Conservation (phyloP, 352 stramenopile species). For the Phytophthora pistaciae region DNA sequence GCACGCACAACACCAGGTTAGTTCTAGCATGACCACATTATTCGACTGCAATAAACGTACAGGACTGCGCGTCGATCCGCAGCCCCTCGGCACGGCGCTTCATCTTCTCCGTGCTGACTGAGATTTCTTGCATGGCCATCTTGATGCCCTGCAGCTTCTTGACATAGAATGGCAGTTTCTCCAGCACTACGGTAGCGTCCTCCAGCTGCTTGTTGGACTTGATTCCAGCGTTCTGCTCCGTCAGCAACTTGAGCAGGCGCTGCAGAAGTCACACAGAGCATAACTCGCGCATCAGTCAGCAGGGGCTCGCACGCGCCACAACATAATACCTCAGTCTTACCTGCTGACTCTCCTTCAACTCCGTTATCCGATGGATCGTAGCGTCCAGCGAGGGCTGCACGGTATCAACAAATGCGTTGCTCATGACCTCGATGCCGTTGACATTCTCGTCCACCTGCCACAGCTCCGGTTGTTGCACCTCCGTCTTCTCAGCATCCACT, state of each 20-base stretch:
- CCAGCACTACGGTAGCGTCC: constrained; percentile 67
- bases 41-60: constrained; percentile 44
- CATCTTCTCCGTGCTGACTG: constrained; percentile 67
- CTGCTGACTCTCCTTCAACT: constrained; percentile 63
- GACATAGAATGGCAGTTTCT: constrained; percentile 76
- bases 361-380: constrained; percentile 76
- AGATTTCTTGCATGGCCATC: constrained; percentile 68
- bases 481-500: neutral
- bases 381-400: constrained; percentile 71
- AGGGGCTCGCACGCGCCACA: neutral
- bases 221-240: constrained; percentile 59
- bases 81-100: constrained; percentile 74
- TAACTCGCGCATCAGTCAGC: neutral
- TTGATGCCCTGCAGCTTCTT: constrained; percentile 76
- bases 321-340: neutral
- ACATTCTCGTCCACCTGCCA: constrained; percentile 54
- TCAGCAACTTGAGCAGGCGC: constrained; percentile 61
- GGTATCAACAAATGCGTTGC: constrained; percentile 55
- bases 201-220: constrained; percentile 66
- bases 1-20: neutral
- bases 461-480: constrained; percentile 31
- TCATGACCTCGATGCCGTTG: constrained; percentile 68
- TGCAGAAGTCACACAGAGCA: constrained; percentile 26
- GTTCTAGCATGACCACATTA: neutral
- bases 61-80: constrained; percentile 80